Percentiles rank a stretch among this genome's conserved stretches.
Conservation (phyloP, 352 stramenopile species). For the Globisporangium abappressorium region DNA sequence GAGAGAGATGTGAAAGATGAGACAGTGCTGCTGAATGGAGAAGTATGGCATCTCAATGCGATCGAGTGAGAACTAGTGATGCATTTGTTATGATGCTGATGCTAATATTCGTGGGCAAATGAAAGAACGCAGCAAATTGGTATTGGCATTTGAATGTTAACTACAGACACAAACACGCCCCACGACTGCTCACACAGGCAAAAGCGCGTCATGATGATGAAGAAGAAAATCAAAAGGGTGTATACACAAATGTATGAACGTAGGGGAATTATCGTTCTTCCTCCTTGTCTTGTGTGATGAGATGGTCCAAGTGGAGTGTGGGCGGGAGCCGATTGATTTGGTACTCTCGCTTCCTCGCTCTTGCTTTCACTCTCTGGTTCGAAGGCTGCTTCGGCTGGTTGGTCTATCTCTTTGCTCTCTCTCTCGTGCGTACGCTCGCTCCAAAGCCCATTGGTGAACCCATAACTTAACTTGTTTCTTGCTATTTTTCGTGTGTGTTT, state of each 20-base stretch:
- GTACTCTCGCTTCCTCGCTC: too few relatives aligned
- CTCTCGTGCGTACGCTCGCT: background rate
- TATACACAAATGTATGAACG: background rate
- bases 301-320: too few relatives aligned
- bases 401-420: background rate
- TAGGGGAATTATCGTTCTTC: background rate
- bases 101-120: too few relatives aligned
- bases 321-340: too few relatives aligned
- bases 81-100: too few relatives aligned
- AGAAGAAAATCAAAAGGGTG: background rate
- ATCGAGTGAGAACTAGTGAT: background rate
- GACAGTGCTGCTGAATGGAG: background rate
- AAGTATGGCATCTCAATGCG: background rate
- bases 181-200: too few relatives aligned
- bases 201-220: too few relatives aligned
- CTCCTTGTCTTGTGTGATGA: background rate
- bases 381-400: too few relatives aligned
- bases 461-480: slow-evolving; percentile 34
- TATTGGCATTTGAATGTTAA: too few relatives aligned
- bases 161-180: too few relatives aligned
- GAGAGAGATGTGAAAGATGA: background rate
- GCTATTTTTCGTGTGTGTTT: background rate
- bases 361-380: background rate
- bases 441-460: slow-evolving; percentile 4
- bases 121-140: too few relatives aligned